Evolutionary conservation across 148 eudicot genomes (phyloP).

Genomic region (Amaranthus cruentus): DNA sequence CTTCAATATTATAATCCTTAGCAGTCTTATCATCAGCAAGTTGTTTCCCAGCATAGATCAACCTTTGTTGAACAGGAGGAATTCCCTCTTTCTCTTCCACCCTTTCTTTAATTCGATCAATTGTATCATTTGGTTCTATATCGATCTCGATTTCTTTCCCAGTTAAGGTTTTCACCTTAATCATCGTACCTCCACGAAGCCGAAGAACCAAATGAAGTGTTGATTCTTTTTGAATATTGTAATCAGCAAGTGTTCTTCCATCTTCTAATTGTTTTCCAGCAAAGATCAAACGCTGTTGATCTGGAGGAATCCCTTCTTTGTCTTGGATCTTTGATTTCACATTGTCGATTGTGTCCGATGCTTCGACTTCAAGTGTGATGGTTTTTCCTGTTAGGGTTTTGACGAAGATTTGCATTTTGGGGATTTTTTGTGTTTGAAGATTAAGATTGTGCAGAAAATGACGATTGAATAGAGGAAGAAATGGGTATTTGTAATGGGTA

Average conservation of each 20-base stretch:
- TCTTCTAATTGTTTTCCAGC: slow-evolving; percentile 8
- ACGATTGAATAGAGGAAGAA: neutral
- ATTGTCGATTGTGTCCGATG: slow-evolving; percentile 7
- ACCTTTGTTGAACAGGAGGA: slow-evolving; percentile 8
- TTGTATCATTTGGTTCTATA: neutral
- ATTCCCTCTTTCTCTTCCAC: slow-evolving; percentile 8
- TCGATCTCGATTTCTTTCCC: slow-evolving; percentile 9
- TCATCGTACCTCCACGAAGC: slow-evolving; percentile 9
- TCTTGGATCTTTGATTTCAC: slow-evolving; percentile 5
- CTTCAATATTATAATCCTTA: slow-evolving; percentile 11
- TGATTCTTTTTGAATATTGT: slow-evolving; percentile 5
- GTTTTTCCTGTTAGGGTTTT: slow-evolving; percentile 11
- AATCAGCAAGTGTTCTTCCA: slow-evolving; percentile 5
- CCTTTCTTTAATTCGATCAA: neutral
- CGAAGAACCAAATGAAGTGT: slow-evolving; percentile 1
- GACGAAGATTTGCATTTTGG: slow-evolving; percentile 3
- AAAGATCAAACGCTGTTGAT: slow-evolving; percentile 3
- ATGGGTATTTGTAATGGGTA: neutral
- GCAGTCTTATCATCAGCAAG: slow-evolving; percentile 15
- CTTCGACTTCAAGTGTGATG: slow-evolving; percentile 5
- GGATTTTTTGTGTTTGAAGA: neutral
- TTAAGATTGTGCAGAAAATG: neutral
- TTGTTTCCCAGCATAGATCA: slow-evolving; percentile 12
- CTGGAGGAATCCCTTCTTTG: slow-evolving; percentile 9
- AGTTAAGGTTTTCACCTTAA: slow-evolving; percentile 9